phyloP scores from a whole-genome alignment of 495 filamentous ascomycete species.

The Evansstolkia leycettana region DNA sequence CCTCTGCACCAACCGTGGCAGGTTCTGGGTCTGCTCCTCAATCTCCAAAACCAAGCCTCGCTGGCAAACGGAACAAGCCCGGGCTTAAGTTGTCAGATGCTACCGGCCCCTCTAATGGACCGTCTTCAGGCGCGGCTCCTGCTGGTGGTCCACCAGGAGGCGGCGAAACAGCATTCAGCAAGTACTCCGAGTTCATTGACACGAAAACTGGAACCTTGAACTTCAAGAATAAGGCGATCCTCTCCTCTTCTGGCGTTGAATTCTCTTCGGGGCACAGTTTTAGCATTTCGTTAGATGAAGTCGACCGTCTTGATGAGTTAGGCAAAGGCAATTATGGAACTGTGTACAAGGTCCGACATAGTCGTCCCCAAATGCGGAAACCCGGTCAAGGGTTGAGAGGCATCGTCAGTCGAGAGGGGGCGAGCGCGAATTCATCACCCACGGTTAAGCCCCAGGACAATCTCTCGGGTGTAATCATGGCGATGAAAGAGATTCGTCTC shows the following conservation, averaged over 20 bases:
- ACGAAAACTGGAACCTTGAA: conserved; percentile 81
- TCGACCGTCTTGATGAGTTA: conserved; percentile 88
- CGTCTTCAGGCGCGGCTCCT: conserved; percentile 10
- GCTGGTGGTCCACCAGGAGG: conserved; percentile 9
- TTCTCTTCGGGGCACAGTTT: conserved; percentile 86
- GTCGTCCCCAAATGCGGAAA: conserved; percentile 61
- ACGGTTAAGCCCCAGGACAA: conserved; percentile 16
- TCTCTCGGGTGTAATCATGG: conserved; percentile 72
- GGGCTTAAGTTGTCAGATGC: conserved; percentile 41
- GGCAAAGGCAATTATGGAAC: conserved; percentile 98
- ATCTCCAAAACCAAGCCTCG: conserved; percentile 38
- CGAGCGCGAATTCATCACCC: conserved; percentile 8
- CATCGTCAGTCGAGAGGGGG: conserved; percentile 37
- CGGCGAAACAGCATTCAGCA: conserved; percentile 62
- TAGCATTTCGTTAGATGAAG: conserved; percentile 88
- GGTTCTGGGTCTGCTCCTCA: conserved; percentile 12
- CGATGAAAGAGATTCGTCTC: conserved; percentile 98
- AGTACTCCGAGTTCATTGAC: conserved; percentile 87
- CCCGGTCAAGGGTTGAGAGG: conserved; percentile 65
- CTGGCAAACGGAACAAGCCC: conserved; percentile 38
- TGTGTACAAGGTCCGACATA: conserved; percentile 90
- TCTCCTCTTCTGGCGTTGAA: conserved; percentile 79
- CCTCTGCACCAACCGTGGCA: conserved; percentile 35
- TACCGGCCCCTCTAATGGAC: conserved; percentile 17
- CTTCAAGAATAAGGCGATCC: conserved; percentile 85